Percentiles rank a stretch among this genome's conserved stretches.
Evolutionary conservation across 495 filamentous ascomycete genomes (phyloP).

Genomic region (Chaetomidium leptoderma): DNA sequence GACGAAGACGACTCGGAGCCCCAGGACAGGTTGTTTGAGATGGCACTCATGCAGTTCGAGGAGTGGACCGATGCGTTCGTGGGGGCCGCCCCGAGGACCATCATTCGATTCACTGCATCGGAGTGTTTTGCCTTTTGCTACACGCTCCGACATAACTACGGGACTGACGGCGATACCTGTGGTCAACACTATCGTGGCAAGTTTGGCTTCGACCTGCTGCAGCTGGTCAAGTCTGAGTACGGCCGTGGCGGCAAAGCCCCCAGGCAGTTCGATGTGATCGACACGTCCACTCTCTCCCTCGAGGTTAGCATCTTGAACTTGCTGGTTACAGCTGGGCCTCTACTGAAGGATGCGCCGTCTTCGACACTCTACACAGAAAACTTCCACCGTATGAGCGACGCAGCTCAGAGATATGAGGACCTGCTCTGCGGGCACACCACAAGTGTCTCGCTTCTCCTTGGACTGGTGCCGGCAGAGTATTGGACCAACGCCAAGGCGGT

Average conservation of each 20-base stretch:
- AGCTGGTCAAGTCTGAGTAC: constrained; percentile 43
- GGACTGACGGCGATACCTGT: constrained; percentile 17
- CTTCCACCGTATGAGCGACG: constrained; percentile 23
- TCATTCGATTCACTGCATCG: constrained; percentile 41
- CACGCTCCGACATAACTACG: constrained; percentile 37
- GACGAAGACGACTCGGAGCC: neutral
- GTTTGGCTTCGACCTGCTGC: constrained; percentile 26
- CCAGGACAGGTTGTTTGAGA: constrained; percentile 9
- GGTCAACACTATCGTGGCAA: constrained; percentile 32
- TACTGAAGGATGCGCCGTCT: constrained; percentile 39
- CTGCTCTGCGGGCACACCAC: constrained; percentile 44
- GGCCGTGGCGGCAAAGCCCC: constrained; percentile 31
- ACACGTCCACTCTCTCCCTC: constrained; percentile 54
- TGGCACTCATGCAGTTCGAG: constrained; percentile 31
- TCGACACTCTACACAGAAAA: constrained; percentile 47
- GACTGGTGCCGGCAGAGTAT: constrained; percentile 45
- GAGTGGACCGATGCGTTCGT: constrained; percentile 35
- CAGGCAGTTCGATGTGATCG: constrained; percentile 51
- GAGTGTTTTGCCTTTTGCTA: constrained; percentile 47
- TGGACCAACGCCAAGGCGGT: constrained; percentile 45
- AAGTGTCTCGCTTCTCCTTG: constrained; percentile 46
- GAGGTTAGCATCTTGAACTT: constrained; percentile 48
- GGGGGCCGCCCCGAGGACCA: constrained; percentile 25
- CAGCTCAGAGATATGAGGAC: constrained; percentile 21
- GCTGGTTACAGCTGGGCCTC: constrained; percentile 43